Evolutionary conservation across 179 eudicot species (phyloP).

Genomic region (Pouteria campechiana): DNA sequence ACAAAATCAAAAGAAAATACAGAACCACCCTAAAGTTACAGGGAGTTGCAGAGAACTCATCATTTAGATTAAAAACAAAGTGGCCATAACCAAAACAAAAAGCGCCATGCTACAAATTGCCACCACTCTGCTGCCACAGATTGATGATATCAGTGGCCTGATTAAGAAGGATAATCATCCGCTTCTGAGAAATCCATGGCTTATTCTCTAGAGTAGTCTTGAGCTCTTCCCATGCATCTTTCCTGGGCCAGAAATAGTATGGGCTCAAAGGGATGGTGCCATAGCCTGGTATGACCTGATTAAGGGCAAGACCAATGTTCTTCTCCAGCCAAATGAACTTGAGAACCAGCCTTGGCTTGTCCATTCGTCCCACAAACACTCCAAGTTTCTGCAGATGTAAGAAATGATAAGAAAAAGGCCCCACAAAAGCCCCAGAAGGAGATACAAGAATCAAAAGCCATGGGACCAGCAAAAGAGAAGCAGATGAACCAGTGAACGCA

Average conservation of each 20-base stretch:
- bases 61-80: too few relatives aligned
- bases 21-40: too few relatives aligned
- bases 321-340: conserved; percentile 96
- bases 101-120: too few relatives aligned
- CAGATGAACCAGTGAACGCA: too few relatives aligned
- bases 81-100: too few relatives aligned
- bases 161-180: conserved; percentile 82
- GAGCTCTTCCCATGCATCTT: conserved; percentile 98
- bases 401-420: too few relatives aligned
- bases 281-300: conserved; percentile 63
- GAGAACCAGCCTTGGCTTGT: conserved; percentile 62
- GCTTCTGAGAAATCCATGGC: conserved; percentile 93
- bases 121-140: conserved; percentile 91
- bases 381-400: conserved; percentile 47
- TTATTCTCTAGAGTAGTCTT: conserved; percentile 74
- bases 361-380: conserved; percentile 43
- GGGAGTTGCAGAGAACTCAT: too few relatives aligned
- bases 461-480: too few relatives aligned
- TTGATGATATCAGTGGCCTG: conserved; percentile 94
- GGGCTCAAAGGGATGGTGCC: conserved; percentile 82
- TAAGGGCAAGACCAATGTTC: conserved; percentile 76
- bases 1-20: too few relatives aligned
- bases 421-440: too few relatives aligned
- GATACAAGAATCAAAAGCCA: too few relatives aligned
- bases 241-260: conserved; percentile 87